These are phyloP conservation scores for Aspergillus aculeatinus DNA, from an alignment of 2,329 filamentous ascomycete genomes.

Conservation along the genomic window DNA sequence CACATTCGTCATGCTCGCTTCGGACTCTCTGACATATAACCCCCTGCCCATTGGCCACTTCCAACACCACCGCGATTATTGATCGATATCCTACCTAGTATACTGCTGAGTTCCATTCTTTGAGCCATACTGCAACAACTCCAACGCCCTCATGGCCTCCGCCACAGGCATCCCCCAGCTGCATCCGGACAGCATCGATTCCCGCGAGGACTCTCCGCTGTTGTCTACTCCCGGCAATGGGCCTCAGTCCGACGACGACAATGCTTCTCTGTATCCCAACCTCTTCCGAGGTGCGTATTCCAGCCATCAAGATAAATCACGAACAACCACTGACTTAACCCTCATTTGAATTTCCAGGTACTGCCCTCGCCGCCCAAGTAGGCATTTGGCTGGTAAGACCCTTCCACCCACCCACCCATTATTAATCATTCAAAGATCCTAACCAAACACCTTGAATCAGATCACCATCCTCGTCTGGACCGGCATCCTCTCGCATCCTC, in stretches of 20 bases:
- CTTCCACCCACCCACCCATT: background rate
- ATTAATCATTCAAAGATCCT: no score
- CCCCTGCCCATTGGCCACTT: background rate
- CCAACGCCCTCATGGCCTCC: constrained; percentile 59
- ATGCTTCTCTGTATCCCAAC: constrained; percentile 66
- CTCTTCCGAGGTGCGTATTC: constrained; percentile 66
- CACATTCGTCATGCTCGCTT: background rate
- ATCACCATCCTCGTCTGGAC: constrained; percentile 76
- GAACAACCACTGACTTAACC: no score
- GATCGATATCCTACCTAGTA: no score
- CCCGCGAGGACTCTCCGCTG: constrained; percentile 66
- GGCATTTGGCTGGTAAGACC: constrained; percentile 66
- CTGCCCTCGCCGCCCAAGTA: constrained; percentile 74
- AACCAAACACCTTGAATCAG: constrained; percentile 32
- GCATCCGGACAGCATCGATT: constrained; percentile 39
- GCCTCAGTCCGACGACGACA: constrained; percentile 60
- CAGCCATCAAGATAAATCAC: background rate
- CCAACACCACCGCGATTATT: no score
- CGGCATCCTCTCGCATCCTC: constrained; percentile 65
- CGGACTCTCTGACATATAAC: background rate
- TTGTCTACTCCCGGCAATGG: constrained; percentile 71
- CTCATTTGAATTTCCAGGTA: constrained; percentile 56
- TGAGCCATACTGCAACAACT: no score
- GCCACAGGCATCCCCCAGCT: constrained; percentile 64
- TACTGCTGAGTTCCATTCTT: no score